Evolutionary conservation across 306 rosid genomes (phyloP).

Genomic region (Lathyrus oleraceus): DNA sequence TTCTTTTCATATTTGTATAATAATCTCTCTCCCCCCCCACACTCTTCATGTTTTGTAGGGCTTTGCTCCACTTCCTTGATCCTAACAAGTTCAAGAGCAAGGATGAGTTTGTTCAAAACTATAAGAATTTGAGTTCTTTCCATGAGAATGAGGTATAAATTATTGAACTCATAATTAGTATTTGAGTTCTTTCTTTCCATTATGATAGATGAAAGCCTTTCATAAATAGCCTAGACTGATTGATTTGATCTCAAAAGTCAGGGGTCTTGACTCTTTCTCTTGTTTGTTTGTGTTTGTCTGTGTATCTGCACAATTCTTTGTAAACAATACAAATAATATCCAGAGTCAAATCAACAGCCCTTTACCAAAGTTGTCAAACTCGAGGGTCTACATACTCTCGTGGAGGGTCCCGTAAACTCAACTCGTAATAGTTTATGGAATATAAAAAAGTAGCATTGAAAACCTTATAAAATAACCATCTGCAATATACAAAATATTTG

Average conservation of each 20-base stretch:
- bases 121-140: conserved; percentile 97
- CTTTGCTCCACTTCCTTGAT: conserved; percentile 97
- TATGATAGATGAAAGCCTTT: neutral
- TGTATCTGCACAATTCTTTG: neutral
- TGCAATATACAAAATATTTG: neutral
- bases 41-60: conserved; percentile 54
- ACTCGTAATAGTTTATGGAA: neutral
- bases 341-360: neutral
- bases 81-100: conserved; percentile 79
- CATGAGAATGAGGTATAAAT: conserved; percentile 87
- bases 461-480: neutral
- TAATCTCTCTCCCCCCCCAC: neutral
- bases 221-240: neutral
- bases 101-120: conserved; percentile 95
- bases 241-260: neutral
- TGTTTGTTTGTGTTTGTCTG: neutral
- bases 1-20: neutral
- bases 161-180: neutral
- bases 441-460: neutral
- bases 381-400: neutral
- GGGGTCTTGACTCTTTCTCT: neutral
- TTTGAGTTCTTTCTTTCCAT: neutral
- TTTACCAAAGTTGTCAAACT: neutral
- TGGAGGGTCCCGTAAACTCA: neutral
- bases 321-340: neutral